Base-by-base conservation (phyloP, 805 yeast species). In the Saccharomycopsis schoenii region DNA sequence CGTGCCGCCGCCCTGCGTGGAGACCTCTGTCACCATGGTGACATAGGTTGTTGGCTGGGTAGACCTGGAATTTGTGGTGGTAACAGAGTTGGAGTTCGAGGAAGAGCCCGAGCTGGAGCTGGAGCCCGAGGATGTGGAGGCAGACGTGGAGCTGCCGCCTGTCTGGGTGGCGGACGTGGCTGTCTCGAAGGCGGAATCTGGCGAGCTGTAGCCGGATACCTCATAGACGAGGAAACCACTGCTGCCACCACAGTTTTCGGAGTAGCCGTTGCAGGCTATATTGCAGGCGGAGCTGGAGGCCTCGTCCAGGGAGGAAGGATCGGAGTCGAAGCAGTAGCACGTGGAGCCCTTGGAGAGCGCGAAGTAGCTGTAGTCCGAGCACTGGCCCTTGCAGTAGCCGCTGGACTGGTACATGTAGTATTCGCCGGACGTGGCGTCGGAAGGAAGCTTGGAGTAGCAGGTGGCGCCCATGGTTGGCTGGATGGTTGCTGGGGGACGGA, bases 161-260 rank as follows among this genome's bases (percentile, higher is more conserved):
- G 58, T 19, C 2, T 59, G 19, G 12, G 60, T 40, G 8, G 60
- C 24, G 6, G 51, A 11, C 15, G 58, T 14, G 15, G 61, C 21
- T 6, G 55, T n/a, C 1, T 42, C 42, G 4, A 60, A 58, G 4
- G 58, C 8, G 8, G 62, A 47, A 15, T 59, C 37, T 12, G 55
- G 34, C 6, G 55, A 55, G 15, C 42, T 25, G n/a, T 56, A 21
- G 17, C 56, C 55, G 12, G 56, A 34, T 0, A 56, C 17, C 14
- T 54, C n/a, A 39, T 24, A 57, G 9, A 63, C 58, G 29, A 57
- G 55, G 67, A 68, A 77, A 2, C 72, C 71, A 41, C 59, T 56
- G 2, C 62, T 10, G 19, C 81, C 80, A 29, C 81, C 81, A 64
- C 81, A 77, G 21, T 57, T 69, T 21, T 65, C 70, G 14, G 72